A percentile compares a stretch with the other conserved stretches of the same genome.
These are phyloP conservation scores for Umbellularia californica DNA, from an alignment of 164 flowering plant species.

Conservation along the genomic window DNA sequence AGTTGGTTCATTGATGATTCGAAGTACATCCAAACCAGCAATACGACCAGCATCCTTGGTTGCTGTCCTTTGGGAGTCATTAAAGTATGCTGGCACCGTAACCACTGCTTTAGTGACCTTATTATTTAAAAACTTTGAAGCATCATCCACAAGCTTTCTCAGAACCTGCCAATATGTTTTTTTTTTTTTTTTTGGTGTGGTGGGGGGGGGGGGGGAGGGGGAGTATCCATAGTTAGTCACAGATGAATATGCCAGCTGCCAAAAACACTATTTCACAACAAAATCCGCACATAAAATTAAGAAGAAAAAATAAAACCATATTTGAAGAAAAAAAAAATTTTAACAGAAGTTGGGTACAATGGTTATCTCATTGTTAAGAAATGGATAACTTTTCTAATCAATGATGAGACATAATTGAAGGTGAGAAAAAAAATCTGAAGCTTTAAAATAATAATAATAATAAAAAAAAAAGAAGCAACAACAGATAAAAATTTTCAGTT, in stretches of 20 bases:
- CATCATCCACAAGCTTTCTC: conserved; percentile 95
- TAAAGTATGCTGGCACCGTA: conserved; percentile 94
- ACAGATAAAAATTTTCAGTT: neutral
- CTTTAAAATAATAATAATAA: no score
- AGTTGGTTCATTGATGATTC: conserved; percentile 92
- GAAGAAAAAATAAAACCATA: neutral
- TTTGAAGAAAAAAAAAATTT: neutral
- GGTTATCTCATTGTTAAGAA: no score
- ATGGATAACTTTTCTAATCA: no score
- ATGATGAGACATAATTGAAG: no score
- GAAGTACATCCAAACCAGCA: conserved; percentile 88
- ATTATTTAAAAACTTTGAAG: conserved; percentile 88
- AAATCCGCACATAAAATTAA: neutral
- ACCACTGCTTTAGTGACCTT: conserved; percentile 93
- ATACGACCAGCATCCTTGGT: conserved; percentile 97
- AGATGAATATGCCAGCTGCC: neutral
- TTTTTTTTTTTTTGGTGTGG: no score
- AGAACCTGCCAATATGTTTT: conserved; percentile 55
- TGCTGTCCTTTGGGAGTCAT: conserved; percentile 96
- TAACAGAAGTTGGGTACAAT: no score
- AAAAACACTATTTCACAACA: neutral
- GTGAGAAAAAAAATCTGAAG: no score
- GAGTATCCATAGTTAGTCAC: neutral
- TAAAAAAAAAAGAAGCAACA: neutral
- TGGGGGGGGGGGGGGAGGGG: no score